Percentiles rank a stretch among this genome's conserved stretches.
phyloP scores from a whole-genome alignment of 202 grass and related monocot species.

The Carex arenaria region DNA sequence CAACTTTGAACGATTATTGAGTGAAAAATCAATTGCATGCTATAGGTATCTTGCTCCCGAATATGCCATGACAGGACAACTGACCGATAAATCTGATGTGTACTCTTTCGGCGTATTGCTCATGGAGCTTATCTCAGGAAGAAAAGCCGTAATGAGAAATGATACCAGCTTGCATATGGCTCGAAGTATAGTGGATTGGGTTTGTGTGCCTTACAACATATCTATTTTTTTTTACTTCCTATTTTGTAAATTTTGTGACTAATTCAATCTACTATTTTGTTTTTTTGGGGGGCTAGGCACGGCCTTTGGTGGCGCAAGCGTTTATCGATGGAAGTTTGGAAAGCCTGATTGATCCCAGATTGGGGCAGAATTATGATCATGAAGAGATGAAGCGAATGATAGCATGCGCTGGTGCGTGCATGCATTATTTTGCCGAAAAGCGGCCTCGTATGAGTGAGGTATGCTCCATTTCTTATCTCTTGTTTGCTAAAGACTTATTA shows the following conservation, averaged over 20 bases:
- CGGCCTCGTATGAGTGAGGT: conserved; percentile 71
- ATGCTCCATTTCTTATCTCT: neutral
- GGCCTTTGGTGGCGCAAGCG: conserved; percentile 35
- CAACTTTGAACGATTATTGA: neutral
- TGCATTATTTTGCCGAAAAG: conserved; percentile 36
- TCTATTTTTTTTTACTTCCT: neutral
- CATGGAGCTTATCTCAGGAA: conserved; percentile 64
- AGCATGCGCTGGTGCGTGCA: conserved; percentile 49
- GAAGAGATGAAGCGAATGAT: conserved; percentile 53
- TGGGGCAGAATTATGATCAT: conserved; percentile 32
- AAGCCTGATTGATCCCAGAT: conserved; percentile 38
- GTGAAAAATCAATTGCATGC: neutral
- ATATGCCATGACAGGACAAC: conserved; percentile 66
- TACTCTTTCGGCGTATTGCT: conserved; percentile 86
- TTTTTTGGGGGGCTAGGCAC: conserved; percentile 23
- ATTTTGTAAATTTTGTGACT: neutral
- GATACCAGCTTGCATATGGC: conserved; percentile 25
- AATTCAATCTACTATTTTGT: neutral
- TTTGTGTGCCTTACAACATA: neutral
- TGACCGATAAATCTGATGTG: conserved; percentile 65
- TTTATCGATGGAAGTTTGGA: conserved; percentile 24
- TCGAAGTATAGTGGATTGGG: conserved; percentile 72
- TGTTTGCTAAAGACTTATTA: neutral
- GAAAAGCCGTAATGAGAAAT: conserved; percentile 32
- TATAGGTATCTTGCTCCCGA: conserved; percentile 61